Conservation (phyloP, 1,284 basidiomycete genomes). For the Termitomyces sp. region DNA sequence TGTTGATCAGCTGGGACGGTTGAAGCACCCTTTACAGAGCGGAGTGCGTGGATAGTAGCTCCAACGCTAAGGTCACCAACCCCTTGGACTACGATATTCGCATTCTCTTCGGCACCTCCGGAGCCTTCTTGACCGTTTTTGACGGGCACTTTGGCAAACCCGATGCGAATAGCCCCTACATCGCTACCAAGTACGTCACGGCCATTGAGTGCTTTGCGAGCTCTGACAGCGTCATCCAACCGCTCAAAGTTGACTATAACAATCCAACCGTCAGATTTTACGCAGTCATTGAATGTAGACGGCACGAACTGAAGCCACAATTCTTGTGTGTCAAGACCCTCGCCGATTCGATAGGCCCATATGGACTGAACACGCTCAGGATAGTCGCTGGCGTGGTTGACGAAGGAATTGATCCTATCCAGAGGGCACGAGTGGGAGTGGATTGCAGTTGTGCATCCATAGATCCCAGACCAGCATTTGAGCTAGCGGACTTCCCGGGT, state of each 20-base stretch:
- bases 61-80: constrained; percentile 78
- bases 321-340: constrained; percentile 96
- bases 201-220: constrained; percentile 91
- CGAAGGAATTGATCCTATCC: constrained; percentile 94
- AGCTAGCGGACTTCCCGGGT: constrained; percentile 43
- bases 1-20: constrained; percentile 89
- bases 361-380: constrained; percentile 90
- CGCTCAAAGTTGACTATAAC: constrained; percentile 89
- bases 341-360: constrained; percentile 95
- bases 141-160: constrained; percentile 93
- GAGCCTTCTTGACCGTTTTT: constrained; percentile 73
- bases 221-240: constrained; percentile 91
- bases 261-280: constrained; percentile 11
- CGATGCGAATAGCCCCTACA: constrained; percentile 93
- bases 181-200: constrained; percentile 93
- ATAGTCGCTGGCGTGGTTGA: constrained; percentile 91
- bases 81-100: constrained; percentile 66
- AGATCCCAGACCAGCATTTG: constrained; percentile 49
- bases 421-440: constrained; percentile 87
- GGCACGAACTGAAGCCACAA: constrained; percentile 81
- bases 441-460: constrained; percentile 82
- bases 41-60: constrained; percentile 80
- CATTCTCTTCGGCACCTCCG: constrained; percentile 54
- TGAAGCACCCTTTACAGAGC: constrained; percentile 80
- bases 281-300: neutral